phyloP scores from a whole-genome alignment of 805 yeast genomes.

The Barnettozyma pratensis region DNA sequence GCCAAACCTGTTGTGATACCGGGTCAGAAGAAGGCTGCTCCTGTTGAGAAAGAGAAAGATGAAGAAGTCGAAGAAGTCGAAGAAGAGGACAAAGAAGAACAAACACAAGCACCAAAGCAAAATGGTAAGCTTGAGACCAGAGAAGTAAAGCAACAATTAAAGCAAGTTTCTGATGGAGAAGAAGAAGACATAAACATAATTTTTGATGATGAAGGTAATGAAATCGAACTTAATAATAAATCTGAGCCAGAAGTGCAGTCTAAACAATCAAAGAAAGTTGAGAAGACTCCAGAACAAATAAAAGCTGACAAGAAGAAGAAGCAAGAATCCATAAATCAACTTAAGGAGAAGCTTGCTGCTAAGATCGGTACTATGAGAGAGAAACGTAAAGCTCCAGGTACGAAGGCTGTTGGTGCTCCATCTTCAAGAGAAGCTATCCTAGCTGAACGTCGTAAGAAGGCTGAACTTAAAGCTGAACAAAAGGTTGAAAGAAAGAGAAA shows the following conservation, averaged over 20 bases:
- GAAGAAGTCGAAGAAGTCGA: conserved; percentile 18
- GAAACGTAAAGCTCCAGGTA: conserved; percentile 89
- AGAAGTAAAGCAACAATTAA: not conserved
- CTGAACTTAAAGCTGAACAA: conserved; percentile 27
- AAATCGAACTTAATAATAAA: conserved; percentile 17
- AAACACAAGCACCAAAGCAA: conserved; percentile 21
- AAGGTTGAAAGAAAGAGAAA: conserved; percentile 36
- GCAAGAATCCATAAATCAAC: conserved; percentile 53
- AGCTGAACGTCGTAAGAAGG: conserved; percentile 52
- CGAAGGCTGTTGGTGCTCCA: conserved; percentile 75
- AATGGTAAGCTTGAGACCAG: not conserved
- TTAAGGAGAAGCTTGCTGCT: conserved; percentile 73
- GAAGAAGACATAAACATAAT: conserved; percentile 36
- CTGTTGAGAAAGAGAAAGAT: conserved; percentile 1
- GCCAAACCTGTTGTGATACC: conserved; percentile 44
- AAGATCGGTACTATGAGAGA: conserved; percentile 68
- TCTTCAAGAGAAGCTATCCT: conserved; percentile 77
- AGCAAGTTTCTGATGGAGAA: conserved; percentile 18
- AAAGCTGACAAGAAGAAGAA: conserved; percentile 47
- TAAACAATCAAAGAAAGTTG: conserved; percentile 12
- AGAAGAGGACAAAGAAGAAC: conserved; percentile 21
- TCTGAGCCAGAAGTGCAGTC: not conserved
- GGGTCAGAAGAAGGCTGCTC: conserved; percentile 25
- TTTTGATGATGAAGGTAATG: conserved; percentile 73
- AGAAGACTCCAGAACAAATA: conserved; percentile 26